phyloP scores from a whole-genome alignment of 768 basidiomycete species.

The Termitomyces titanicus region DNA sequence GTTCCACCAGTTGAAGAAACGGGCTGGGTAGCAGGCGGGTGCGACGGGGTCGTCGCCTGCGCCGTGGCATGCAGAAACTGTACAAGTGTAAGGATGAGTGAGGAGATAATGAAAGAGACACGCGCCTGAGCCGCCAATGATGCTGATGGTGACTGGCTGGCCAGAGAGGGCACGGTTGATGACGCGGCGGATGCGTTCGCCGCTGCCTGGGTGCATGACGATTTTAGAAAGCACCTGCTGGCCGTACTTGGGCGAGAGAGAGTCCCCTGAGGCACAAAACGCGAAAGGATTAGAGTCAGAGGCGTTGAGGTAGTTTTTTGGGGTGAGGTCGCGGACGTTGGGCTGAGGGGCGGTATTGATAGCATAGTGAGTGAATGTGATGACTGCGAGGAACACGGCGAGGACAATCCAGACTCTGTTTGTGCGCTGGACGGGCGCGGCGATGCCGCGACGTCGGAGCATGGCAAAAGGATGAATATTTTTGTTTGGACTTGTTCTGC shows the following conservation, averaged over 20 bases:
- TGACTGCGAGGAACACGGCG: conserved; percentile 47
- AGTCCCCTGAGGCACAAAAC: conserved; percentile 90
- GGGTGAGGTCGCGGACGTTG: conserved; percentile 39
- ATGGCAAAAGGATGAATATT: conserved; percentile 25
- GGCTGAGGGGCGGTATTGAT: conserved; percentile 34
- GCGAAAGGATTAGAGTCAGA: conserved; percentile 71
- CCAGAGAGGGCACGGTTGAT: conserved; percentile 82
- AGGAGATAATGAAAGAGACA: conserved; percentile 4
- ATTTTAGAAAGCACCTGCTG: conserved; percentile 69
- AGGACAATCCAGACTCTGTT: conserved; percentile 67
- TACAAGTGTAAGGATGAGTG: conserved; percentile 4
- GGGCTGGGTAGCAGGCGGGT: conserved; percentile 85
- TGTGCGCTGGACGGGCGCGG: conserved; percentile 43
- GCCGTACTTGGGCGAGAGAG: conserved; percentile 76
- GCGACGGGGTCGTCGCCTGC: conserved; percentile 89
- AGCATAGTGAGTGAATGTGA: conserved; percentile 55
- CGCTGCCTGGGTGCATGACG: conserved; percentile 74
- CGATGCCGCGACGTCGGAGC: conserved; percentile 63
- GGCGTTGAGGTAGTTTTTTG: conserved; percentile 83
- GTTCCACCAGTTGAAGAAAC: conserved; percentile 98
- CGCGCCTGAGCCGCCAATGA: conserved; percentile 84
- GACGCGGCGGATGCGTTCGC: conserved; percentile 77
- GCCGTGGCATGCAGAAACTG: conserved; percentile 92
- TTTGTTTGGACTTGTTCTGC: too few species aligned
- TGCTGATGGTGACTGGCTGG: conserved; percentile 83